Evolutionary conservation across 306 rosid genomes (phyloP).

Genomic region (Alnus rubra): DNA sequence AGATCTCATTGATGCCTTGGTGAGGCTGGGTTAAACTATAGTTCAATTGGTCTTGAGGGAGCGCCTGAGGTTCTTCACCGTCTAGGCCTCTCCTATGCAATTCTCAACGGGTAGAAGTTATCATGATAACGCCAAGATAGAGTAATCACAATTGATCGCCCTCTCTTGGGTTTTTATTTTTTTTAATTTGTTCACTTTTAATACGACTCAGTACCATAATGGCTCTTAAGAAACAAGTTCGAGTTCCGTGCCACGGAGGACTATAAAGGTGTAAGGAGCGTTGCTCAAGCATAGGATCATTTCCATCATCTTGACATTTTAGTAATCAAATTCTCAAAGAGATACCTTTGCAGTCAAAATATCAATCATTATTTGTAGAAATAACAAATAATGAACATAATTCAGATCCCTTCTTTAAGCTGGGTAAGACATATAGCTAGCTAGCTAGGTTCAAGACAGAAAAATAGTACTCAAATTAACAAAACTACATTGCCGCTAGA

Average conservation of each 20-base stretch:
- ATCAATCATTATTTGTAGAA: background rate
- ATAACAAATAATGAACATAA: background rate
- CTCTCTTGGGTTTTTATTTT: background rate
- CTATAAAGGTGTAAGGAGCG: background rate
- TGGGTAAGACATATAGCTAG: background rate
- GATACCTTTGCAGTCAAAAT: too few relatives aligned
- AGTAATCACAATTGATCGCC: too few relatives aligned
- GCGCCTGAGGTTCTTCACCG: too few relatives aligned
- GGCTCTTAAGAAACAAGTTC: background rate
- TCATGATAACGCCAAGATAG: too few relatives aligned
- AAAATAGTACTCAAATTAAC: slow-evolving; percentile 3
- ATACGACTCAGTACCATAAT: background rate
- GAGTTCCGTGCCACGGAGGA: slow-evolving; percentile 7
- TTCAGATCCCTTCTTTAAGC: background rate
- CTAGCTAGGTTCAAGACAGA: background rate
- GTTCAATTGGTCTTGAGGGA: too few relatives aligned
- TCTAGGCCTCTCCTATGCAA: too few relatives aligned
- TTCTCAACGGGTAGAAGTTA: too few relatives aligned
- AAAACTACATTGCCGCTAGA: slow-evolving; percentile 14
- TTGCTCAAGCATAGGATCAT: background rate
- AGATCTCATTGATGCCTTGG: too few relatives aligned
- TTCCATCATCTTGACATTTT: background rate
- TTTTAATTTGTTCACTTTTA: background rate
- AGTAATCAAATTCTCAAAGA: too few relatives aligned
- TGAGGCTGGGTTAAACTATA: too few relatives aligned